These are phyloP conservation scores for Annulohypoxylon maeteangense DNA, from an alignment of 495 filamentous ascomycete genomes.

Conservation along the genomic window DNA sequence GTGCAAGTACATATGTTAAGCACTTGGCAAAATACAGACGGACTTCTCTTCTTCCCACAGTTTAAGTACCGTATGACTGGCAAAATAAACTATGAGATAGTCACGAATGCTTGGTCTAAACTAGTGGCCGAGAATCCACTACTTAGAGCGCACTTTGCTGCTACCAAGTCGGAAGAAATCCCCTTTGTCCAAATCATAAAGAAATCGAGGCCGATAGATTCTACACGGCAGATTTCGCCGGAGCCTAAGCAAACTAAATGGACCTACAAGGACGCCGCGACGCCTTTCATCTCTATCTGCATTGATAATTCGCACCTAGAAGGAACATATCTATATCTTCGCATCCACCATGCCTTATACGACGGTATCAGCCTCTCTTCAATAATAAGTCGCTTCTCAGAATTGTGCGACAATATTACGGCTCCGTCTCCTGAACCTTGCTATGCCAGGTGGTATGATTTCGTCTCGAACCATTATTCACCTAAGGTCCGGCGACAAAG, in stretches of 20 bases:
- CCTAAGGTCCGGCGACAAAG: conserved; percentile 29
- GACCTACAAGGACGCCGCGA: conserved; percentile 18
- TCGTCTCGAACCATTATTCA: conserved; percentile 21
- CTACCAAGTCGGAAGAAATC: conserved; percentile 52
- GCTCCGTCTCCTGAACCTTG: not conserved
- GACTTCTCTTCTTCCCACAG: conserved; percentile 69
- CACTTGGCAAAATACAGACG: conserved; percentile 71
- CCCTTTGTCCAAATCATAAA: conserved; percentile 67
- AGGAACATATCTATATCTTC: conserved; percentile 52
- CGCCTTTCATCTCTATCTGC: conserved; percentile 31
- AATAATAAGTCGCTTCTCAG: conserved; percentile 54
- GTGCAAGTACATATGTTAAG: conserved; percentile 79
- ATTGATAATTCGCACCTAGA: conserved; percentile 11
- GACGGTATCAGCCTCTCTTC: conserved; percentile 74
- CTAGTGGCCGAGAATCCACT: conserved; percentile 65
- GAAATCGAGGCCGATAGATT: conserved; percentile 31
- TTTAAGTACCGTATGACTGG: conserved; percentile 64
- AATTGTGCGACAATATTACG: conserved; percentile 28
- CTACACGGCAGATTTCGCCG: conserved; percentile 2
- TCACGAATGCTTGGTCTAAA: conserved; percentile 65
- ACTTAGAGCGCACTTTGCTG: conserved; percentile 70
- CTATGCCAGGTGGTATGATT: conserved; percentile 38
- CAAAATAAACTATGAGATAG: conserved; percentile 45
- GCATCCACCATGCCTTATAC: conserved; percentile 81
- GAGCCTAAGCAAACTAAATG: conserved; percentile 27